Evolutionary conservation across 2,329 filamentous ascomycete genomes (phyloP), one percentile per base, ranked within the genome.

Genomic region (Colletotrichum tabaci): DNA sequence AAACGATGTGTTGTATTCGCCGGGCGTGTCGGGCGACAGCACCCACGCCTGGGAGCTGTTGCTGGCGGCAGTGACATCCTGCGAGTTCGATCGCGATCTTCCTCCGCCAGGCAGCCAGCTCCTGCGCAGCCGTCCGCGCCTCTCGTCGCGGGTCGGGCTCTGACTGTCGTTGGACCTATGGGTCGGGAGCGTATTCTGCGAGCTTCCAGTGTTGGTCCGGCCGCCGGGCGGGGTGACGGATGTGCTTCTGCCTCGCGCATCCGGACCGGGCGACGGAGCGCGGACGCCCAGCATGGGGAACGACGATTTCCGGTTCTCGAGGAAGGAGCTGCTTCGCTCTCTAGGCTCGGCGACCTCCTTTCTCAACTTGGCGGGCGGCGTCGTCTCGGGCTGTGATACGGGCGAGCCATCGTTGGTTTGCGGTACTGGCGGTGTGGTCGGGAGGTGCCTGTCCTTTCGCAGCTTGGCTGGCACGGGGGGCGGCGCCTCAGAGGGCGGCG

Each of bases 1-100:
- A 42, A 85, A 84, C 8, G 82, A 77, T 0, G 86, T 82, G 76
- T 88, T 90, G 77, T 92, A 92, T 63, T 91, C 89, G 15, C 84
- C 83, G 23, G 82, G 83, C 53, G 81, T 82, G 61, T 87, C 86
- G 9, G 87, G 85, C 2, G 85, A 82, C 74, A 91, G 81, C 49
- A 91, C 82, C 90, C 90, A 92, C 3, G 89, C 86, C 15, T 80
- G 80, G 6, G 77, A 66, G 6, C 71, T 72, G 23, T 73, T 74
- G 4, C 23, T 56, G 61, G 71, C 74, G 40, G 61, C 76, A 3
- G 68, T 57, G 66, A 78, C 57, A 40, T 84, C 81, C 30, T 77
- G 77, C 7, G 88, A 90, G 67, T 84, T 85, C 15, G 87, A 87
- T 61, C 88, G 84, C 40, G 87, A 88, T 68, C 87, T 80, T 38